These are phyloP conservation scores for Camelina hispida DNA, from an alignment of 345 rosid genomes.

Conservation along the genomic window DNA sequence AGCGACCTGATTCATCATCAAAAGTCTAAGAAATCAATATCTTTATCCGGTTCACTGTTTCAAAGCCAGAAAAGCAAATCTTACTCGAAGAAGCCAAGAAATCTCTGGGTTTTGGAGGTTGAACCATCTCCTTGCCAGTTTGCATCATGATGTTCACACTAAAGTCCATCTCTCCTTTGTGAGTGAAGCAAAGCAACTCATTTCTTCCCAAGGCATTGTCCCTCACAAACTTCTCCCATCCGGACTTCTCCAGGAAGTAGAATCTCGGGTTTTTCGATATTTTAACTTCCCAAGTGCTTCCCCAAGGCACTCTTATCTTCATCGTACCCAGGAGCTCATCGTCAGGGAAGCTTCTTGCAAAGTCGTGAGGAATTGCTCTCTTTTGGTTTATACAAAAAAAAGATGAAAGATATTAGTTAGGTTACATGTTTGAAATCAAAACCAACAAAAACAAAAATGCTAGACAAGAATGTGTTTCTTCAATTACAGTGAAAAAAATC, in stretches of 20 bases:
- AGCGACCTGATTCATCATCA: not conserved
- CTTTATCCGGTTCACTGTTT: not conserved
- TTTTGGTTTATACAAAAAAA: not conserved
- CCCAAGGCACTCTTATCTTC: not conserved
- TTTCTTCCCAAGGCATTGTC: conserved; percentile 13
- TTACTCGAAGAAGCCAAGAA: conserved; percentile 5
- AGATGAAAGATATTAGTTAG: not conserved
- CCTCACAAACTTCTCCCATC: conserved; percentile 17
- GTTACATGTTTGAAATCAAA: not conserved
- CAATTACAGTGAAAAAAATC: not conserved
- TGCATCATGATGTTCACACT: not conserved
- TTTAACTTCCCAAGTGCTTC: not conserved
- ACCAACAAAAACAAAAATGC: not conserved
- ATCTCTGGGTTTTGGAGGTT: not conserved
- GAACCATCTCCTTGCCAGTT: not conserved
- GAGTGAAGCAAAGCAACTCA: conserved; percentile 2
- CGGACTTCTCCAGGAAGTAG: conserved; percentile 1
- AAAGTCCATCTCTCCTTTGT: conserved; percentile 2
- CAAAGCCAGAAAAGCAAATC: not conserved
- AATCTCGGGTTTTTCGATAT: not conserved
- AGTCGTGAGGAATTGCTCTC: conserved; percentile 2
- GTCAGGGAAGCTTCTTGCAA: not conserved
- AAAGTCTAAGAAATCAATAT: not conserved
- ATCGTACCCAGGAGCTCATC: not conserved
- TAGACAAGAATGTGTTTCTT: not conserved